Evolutionary conservation across 768 basidiomycete species (phyloP), one percentile per base, ranked within the genome.

Genomic region (Agaricus blazei): DNA sequence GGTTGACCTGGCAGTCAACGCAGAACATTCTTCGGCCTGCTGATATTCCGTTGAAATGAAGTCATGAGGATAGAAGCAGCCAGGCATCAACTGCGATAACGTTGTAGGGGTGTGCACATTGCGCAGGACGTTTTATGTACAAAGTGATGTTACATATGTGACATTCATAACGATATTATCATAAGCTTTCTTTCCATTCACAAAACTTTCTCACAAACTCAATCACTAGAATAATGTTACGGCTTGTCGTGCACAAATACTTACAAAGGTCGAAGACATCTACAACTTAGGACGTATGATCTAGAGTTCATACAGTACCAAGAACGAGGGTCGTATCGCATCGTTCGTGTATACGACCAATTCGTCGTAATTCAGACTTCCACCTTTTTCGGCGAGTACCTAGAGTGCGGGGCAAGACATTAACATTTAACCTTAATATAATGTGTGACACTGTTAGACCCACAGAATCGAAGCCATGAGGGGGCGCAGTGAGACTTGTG

Each of bases 351-450:
- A 88, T 28, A 88, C 84, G 8, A 88, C 78, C 26, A 87, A 66
- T 61, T 88, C 87, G 61, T 88, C 87, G 46, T 88, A 83, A 60
- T 88, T 87, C 36, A 88, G 67, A 47, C 77, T 78, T 28, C 80
- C 83, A 14, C 85, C 85, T 54, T 78, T 79, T 69, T 88, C 85
- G 5, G 82, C 85, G 42, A 88, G 72, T 27, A 87, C 83, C 85
- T 87, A 57, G 19, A 19, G 19, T 19, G 19, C 19, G 19, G 19
- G 19, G 19, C 19, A 19, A 9, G 52, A 38, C n/a, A 28, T 15
- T 31, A 50, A 14, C 31, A 31, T 51, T 40, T 26, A 34, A 26
- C n/a, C 24, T 27, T 40, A 26, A 37, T 42, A 27, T 14, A 27
- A 15, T 15, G 40, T 31, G 23, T n/a, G 28, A 34, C 26, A 14